A percentile compares a stretch with the other conserved stretches of the same genome.
phyloP scores from a whole-genome alignment of 169 alveolate genomes.

The Plasmodium gonderi region DNA sequence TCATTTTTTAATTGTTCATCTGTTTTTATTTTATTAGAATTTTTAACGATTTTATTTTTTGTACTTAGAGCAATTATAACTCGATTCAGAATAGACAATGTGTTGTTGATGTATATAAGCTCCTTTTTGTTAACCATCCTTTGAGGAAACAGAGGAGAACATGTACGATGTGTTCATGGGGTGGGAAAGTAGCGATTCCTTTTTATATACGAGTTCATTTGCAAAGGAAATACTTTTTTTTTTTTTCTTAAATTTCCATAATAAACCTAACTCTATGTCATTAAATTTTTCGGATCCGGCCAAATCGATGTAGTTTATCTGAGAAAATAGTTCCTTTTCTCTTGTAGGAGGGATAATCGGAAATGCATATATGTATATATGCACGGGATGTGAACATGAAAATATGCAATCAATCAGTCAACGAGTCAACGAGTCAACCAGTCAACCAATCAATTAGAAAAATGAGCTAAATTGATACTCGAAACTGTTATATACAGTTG shows the following conservation, averaged over 20 bases:
- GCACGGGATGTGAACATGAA: background rate
- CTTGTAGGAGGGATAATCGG: background rate
- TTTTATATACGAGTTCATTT: background rate
- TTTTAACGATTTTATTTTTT: conserved; percentile 39
- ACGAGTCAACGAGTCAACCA: too few relatives aligned
- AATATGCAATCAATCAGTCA: background rate
- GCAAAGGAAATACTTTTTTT: background rate
- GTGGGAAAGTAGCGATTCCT: background rate
- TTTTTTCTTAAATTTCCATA: conserved; percentile 1
- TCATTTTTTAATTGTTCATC: conserved; percentile 25
- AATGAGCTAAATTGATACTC: background rate
- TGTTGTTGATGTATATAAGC: conserved; percentile 63
- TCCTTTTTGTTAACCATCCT: conserved; percentile 69
- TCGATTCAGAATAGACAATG: conserved; percentile 51
- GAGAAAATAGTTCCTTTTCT: conserved; percentile 56
- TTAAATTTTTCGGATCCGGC: conserved; percentile 75
- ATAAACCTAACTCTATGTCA: conserved; percentile 60
- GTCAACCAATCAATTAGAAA: background rate
- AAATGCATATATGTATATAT: background rate
- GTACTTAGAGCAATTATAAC: conserved; percentile 65
- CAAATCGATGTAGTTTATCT: conserved; percentile 66
- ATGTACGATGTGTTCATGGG: background rate
- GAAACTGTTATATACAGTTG: background rate
- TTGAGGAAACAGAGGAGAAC: background rate
- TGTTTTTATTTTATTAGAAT: conserved; percentile 9